Base-by-base conservation (phyloP, 2,329 filamentous ascomycete species). In the Cladosporium sp. region DNA sequence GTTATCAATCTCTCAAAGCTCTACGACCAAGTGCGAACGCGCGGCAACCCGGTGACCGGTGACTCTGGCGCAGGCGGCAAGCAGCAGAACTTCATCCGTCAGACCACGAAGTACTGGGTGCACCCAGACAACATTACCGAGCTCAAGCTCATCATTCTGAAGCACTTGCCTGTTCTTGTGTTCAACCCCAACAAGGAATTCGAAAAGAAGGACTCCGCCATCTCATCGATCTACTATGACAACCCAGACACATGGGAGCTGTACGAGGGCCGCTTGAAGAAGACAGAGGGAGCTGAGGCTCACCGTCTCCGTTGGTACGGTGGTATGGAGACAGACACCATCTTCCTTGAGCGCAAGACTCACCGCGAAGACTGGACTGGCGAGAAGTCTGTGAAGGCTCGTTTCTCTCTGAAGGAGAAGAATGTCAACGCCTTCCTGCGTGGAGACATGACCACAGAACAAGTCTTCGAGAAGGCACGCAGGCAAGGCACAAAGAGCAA, bases 101-200 rank as follows among this genome's bases (percentile, higher is more conserved):
- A 97, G 71, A 99, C 94, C 0, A 99, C 94, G 32, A 99, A 99
- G 75, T 99, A 99, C 78, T 99, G 94, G 94, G 94, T 99, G 45
- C 94, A 99, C 70, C 90, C 90, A 2, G 94, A 97, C 75, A 99
- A 99, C 70, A 94, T 99, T 66, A 97, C 94, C 4, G 94, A 99
- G 77, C 77, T 99, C 61, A 99, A 99, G 79, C 86, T 99, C 73
- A 93, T 99, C 70, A 92, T 99, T 70, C 80, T 99, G 53, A 97
- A 99, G 80, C 94, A 99, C 78, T 80, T 99, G 61, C 94, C 94
- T 0, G 94, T 99, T 8, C 81, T 99, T 15, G 94, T 99, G 10
- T 99, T 97, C 81, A 99, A 97, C 71, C 83, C 93, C 13, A 95
- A 87, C 78, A 99, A 99, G 74, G 93, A 97, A 67, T 99, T 97